phyloP scores from a whole-genome alignment of 2,329 filamentous ascomycete genomes.

The Venturia pyrina region DNA sequence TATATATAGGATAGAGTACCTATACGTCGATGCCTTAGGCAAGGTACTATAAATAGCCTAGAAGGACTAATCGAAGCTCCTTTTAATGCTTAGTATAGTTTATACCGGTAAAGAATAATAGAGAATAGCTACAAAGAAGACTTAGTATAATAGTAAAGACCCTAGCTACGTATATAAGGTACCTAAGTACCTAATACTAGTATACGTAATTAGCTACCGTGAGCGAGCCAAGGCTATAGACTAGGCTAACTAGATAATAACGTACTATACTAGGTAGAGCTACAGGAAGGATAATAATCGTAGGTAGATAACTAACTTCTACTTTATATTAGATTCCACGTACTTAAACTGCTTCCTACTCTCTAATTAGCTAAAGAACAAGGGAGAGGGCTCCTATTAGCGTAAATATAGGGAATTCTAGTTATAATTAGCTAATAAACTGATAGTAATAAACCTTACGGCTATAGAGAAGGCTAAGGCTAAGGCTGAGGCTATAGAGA shows the following conservation, averaged over 20 bases:
- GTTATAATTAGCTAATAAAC: too few relatives aligned
- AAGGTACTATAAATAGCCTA: background rate
- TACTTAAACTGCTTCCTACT: background rate
- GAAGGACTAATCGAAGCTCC: background rate
- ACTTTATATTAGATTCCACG: background rate
- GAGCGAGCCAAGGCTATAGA: background rate
- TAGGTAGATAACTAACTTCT: background rate
- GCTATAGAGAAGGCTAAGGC: too few relatives aligned
- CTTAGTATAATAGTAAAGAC: background rate
- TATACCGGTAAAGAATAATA: background rate
- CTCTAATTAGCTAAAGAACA: background rate
- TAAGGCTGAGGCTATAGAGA: too few relatives aligned
- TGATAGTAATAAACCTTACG: too few relatives aligned
- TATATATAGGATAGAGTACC: background rate
- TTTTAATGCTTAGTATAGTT: background rate
- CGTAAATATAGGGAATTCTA: too few relatives aligned
- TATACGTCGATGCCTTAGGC: background rate
- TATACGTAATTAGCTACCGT: background rate
- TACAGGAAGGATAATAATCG: background rate
- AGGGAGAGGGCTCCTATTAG: too few relatives aligned
- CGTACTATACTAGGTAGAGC: background rate
- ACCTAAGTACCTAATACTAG: background rate
- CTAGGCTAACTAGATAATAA: background rate
- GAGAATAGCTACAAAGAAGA: background rate
- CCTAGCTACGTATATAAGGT: too few relatives aligned